Base-by-base conservation (phyloP, 202 grass and related monocot species). In the Schoenoplectus triqueter region DNA sequence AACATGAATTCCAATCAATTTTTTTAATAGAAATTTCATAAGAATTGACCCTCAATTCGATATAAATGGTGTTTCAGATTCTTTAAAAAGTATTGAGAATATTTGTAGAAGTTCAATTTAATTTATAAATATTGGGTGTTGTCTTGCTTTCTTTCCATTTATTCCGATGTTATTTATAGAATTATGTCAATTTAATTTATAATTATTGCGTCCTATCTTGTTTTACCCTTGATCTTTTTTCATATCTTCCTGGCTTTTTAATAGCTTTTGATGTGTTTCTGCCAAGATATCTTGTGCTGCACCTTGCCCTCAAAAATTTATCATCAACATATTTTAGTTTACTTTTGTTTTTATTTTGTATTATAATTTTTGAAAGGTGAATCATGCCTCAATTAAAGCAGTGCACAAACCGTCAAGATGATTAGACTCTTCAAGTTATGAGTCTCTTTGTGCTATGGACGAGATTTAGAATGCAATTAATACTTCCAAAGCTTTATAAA, bases 361-460 rank as follows among this genome's bases (percentile, higher is more conserved):
- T 62, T 13, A 21, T 65, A 2, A 11, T 51, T 48, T 81, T 66
- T 82, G 41, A 50, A 51, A 82, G 79, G 61, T 66, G 41, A 13
- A 17, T 49, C 13, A 14, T 51, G 31, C 51, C 73, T 57, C 73
- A 60, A 4, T 57, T 57, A 59, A 59, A 59, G 52, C 52, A 41
- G 21, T 59, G 22, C 73, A 60, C 21, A 59, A 31, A 59, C 22
- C 10, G 49, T 54, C 82, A 57, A 80, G 85, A 54, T 40, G 80
- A 74, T 73, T 88, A 86, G 64, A 84, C 80, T 86, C 7, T 93
- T 31, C 31, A 5, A 89, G 75, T 80, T 95, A 93, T 56, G 81
- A 95, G 31, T 85, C 92, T 73, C 86, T 98, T 54, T 42, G 51
- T 47, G 20, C 78, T 42, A 88, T 98, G 68, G 90, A 98, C 14